phyloP scores from a whole-genome alignment of 106 monocot species.

The Dendrobium nobile region DNA sequence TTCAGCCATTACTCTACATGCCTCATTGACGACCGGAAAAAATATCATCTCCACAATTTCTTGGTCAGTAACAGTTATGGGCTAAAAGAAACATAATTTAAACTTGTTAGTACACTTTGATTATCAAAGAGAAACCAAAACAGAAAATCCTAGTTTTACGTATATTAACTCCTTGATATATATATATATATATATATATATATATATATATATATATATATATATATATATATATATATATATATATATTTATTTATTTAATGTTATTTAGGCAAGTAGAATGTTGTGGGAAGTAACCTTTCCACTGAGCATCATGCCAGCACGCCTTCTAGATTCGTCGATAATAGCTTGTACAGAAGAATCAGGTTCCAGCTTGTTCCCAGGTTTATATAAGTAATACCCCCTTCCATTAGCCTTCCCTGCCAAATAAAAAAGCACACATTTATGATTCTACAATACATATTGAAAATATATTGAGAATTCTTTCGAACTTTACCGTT shows the following conservation, averaged over 20 bases:
- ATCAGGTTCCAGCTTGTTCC: conserved; percentile 88
- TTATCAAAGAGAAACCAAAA: neutral
- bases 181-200: too few species aligned
- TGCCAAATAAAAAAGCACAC: conserved; percentile 19
- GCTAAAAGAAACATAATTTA: conserved; percentile 31
- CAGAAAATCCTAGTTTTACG: neutral
- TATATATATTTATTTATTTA: neutral
- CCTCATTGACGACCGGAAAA: conserved; percentile 91
- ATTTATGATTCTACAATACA: neutral
- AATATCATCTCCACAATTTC: conserved; percentile 93
- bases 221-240: too few species aligned
- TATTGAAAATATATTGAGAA: too few species aligned
- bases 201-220: too few species aligned
- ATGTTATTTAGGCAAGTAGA: too few species aligned
- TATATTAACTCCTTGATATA: neutral
- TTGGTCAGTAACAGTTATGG: conserved; percentile 58
- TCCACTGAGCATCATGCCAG: conserved; percentile 57
- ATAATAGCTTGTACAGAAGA: conserved; percentile 57
- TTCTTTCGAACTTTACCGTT: conserved; percentile 33
- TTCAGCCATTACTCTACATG: conserved; percentile 91
- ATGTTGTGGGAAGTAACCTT: conserved; percentile 33
- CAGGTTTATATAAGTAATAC: conserved; percentile 80
- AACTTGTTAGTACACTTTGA: neutral
- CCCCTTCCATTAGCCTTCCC: conserved; percentile 90
- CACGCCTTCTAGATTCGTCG: conserved; percentile 55